Evolutionary conservation across 2,329 filamentous ascomycete genomes (phyloP).

Genomic region (Sporothrix phasma): DNA sequence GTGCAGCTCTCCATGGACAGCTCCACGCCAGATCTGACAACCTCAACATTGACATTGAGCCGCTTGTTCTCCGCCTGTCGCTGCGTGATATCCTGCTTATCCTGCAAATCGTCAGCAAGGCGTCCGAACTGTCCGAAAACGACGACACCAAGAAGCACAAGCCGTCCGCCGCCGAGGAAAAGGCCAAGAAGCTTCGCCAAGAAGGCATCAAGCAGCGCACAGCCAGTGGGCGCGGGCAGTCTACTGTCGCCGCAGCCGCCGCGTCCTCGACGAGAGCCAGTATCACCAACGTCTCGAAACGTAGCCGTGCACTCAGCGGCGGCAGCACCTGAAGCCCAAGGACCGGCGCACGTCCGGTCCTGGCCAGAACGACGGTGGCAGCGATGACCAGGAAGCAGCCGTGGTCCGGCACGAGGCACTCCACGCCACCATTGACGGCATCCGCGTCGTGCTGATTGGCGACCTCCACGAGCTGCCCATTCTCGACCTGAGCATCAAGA

Average conservation of each 20-base stretch:
- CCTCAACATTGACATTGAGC: constrained; percentile 82
- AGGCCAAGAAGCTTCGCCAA: constrained; percentile 43
- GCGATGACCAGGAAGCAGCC: constrained; percentile 21
- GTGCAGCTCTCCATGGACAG: constrained; percentile 79
- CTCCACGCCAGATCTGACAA: constrained; percentile 55
- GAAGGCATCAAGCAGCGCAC: constrained; percentile 45
- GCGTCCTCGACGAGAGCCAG: background rate
- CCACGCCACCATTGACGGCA: constrained; percentile 74
- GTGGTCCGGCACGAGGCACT: constrained; percentile 57
- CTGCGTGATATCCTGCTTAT: constrained; percentile 90
- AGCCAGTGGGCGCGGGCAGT: constrained; percentile 46
- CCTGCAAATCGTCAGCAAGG: constrained; percentile 83
- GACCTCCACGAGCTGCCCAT: constrained; percentile 93
- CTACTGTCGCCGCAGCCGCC: constrained; percentile 34
- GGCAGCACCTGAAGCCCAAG: background rate
- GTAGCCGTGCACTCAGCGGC: background rate
- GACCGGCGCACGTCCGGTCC: background rate
- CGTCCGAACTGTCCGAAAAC: constrained; percentile 68
- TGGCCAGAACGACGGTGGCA: background rate
- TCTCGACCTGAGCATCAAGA: constrained; percentile 85
- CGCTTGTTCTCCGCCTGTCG: constrained; percentile 80
- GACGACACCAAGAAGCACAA: constrained; percentile 40
- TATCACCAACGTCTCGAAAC: background rate
- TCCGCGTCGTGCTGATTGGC: constrained; percentile 88
- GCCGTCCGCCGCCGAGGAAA: constrained; percentile 39